Evolutionary conservation across 768 basidiomycete genomes (phyloP).

Genomic region (Scleroderma bovista): DNA sequence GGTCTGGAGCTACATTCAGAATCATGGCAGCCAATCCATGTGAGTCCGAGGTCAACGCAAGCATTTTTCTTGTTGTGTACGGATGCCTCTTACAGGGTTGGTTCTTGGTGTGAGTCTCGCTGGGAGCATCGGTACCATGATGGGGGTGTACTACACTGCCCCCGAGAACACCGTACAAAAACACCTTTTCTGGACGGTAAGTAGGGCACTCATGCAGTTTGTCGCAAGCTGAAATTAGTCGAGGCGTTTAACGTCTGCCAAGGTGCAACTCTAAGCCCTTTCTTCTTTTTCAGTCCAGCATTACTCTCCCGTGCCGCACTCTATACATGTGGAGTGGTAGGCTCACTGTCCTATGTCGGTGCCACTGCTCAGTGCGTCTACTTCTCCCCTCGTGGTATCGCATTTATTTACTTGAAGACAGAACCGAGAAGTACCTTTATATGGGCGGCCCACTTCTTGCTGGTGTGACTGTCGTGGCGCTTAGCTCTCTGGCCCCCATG

Average conservation of each 20-base stretch:
- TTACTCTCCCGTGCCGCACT: constrained; percentile 82
- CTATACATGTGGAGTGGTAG: constrained; percentile 85
- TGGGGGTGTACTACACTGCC: constrained; percentile 72
- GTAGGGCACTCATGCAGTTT: constrained; percentile 16
- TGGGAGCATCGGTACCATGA: constrained; percentile 81
- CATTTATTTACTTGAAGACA: constrained; percentile 13
- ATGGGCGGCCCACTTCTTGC: constrained; percentile 86
- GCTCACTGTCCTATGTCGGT: constrained; percentile 79
- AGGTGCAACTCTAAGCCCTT: constrained; percentile 77
- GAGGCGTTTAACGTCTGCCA: constrained; percentile 84
- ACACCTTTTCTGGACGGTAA: constrained; percentile 75
- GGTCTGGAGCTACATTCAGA: constrained; percentile 58
- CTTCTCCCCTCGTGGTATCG: background rate
- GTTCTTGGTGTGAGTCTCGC: constrained; percentile 77
- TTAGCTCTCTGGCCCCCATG: constrained; percentile 85
- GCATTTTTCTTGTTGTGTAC: background rate
- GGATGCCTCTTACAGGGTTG: constrained; percentile 45
- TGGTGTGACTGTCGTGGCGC: constrained; percentile 82
- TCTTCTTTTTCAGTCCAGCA: constrained; percentile 87
- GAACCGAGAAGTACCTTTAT: constrained; percentile 78
- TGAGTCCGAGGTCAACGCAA: constrained; percentile 24
- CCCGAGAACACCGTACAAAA: constrained; percentile 75
- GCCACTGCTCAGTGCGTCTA: constrained; percentile 71
- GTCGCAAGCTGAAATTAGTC: background rate
- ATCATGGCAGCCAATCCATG: constrained; percentile 85